These are phyloP conservation scores for Penicillium parvum DNA, from an alignment of 495 filamentous ascomycete genomes.

Conservation along the genomic window DNA sequence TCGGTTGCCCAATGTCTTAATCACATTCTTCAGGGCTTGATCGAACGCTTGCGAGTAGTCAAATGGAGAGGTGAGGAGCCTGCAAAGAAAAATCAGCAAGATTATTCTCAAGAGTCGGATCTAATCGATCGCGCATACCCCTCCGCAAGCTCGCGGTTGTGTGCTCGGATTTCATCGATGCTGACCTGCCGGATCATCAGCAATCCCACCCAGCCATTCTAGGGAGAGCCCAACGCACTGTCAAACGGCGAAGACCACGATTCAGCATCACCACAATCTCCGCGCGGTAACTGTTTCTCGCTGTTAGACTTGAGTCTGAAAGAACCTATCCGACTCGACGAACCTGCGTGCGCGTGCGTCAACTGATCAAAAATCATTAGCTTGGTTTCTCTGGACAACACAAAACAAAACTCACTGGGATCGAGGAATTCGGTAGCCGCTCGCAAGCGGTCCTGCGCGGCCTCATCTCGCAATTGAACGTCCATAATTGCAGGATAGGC, in stretches of 20 bases:
- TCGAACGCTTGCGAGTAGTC: constrained; percentile 86
- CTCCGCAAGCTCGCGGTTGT: constrained; percentile 85
- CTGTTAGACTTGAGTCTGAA: constrained; percentile 13
- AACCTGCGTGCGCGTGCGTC: constrained; percentile 58
- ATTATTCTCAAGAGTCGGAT: neutral
- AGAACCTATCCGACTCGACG: constrained; percentile 12
- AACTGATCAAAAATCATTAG: constrained; percentile 21
- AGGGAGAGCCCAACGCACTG: constrained; percentile 34
- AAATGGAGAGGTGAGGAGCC: constrained; percentile 79
- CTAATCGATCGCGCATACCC: constrained; percentile 44
- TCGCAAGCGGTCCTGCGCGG: constrained; percentile 72
- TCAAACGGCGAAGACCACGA: constrained; percentile 69
- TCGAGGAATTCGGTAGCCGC: constrained; percentile 81
- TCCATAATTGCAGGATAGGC: constrained; percentile 55
- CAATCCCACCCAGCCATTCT: constrained; percentile 1
- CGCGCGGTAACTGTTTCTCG: constrained; percentile 58
- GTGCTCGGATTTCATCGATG: constrained; percentile 88
- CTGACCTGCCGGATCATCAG: constrained; percentile 59
- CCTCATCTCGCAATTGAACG: constrained; percentile 74
- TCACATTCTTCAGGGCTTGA: constrained; percentile 78
- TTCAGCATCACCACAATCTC: constrained; percentile 93
- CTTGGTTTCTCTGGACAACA: constrained; percentile 15
- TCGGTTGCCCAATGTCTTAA: constrained; percentile 68
- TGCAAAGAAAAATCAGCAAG: constrained; percentile 13
- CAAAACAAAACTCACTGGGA: constrained; percentile 55